phyloP scores from a whole-genome alignment of 2,329 filamentous ascomycete genomes.

The Colletotrichum sp. region DNA sequence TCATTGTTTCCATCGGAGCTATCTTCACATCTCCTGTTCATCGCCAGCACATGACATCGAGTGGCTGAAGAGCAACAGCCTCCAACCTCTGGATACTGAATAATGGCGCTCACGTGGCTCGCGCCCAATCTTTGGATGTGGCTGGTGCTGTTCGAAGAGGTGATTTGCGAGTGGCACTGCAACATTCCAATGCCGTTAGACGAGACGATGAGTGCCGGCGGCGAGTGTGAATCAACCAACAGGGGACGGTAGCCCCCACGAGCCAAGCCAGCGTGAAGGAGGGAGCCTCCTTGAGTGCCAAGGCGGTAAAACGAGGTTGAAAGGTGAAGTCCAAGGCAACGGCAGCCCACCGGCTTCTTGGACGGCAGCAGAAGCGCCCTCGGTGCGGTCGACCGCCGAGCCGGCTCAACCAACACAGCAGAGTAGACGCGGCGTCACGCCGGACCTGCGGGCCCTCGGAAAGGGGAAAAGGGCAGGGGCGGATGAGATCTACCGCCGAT shows the following conservation, averaged over 20 bases:
- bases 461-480: not conserved
- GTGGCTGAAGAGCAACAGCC: not conserved
- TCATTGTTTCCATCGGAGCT: not conserved
- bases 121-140: not conserved
- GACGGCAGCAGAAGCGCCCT: not conserved
- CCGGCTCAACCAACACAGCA: not conserved
- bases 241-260: not conserved
- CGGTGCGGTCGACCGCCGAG: not conserved
- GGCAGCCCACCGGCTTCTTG: not conserved
- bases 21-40: not conserved
- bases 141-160: not conserved
- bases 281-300: not conserved
- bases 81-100: not conserved
- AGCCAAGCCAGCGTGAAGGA: not conserved
- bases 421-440: not conserved
- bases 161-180: not conserved
- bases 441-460: not conserved
- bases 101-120: not conserved
- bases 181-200: not conserved
- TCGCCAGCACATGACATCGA: not conserved
- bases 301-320: not conserved
- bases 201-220: not conserved
- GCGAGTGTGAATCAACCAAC: not conserved
- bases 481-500: slow-evolving; percentile 4
- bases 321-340: not conserved